Conservation (phyloP, 352 stramenopile species). For the Lagenidium giganteum region DNA sequence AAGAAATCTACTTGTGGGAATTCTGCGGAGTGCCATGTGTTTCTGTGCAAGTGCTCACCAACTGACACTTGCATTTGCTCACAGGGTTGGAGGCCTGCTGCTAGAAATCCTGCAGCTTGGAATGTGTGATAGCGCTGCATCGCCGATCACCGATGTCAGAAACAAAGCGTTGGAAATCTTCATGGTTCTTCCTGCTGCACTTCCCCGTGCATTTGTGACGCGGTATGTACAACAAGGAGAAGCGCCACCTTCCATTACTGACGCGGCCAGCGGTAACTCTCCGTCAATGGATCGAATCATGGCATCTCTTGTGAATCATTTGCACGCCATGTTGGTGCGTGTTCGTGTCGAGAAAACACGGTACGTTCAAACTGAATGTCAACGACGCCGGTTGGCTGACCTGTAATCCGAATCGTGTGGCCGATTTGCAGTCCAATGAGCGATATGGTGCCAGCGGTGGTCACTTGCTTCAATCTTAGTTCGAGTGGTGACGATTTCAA, state of each 20-base stretch:
- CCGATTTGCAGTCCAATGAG: constrained; percentile 27
- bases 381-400: too few species aligned
- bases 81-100: constrained; percentile 40
- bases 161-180: constrained; percentile 64
- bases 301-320: constrained; percentile 14
- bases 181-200: constrained; percentile 38
- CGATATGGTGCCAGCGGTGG: constrained; percentile 48
- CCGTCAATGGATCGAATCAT: neutral
- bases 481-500: constrained; percentile 24
- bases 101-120: constrained; percentile 28
- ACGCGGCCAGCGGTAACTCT: neutral
- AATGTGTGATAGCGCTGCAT: constrained; percentile 22
- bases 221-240: too few species aligned
- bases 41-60: neutral
- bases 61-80: too few species aligned
- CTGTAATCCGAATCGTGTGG: too few species aligned
- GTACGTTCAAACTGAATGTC: constrained; percentile 13
- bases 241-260: too few species aligned
- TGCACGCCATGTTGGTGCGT: constrained; percentile 46
- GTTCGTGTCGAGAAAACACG: constrained; percentile 60
- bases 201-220: too few species aligned
- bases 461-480: constrained; percentile 62
- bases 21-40: neutral
- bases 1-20: neutral
- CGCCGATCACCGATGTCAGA: constrained; percentile 39